A percentile compares a stretch with the other conserved stretches of the same genome.
Conservation (phyloP, 1,139 yeast genomes). For the Chernovozyma aurita region DNA sequence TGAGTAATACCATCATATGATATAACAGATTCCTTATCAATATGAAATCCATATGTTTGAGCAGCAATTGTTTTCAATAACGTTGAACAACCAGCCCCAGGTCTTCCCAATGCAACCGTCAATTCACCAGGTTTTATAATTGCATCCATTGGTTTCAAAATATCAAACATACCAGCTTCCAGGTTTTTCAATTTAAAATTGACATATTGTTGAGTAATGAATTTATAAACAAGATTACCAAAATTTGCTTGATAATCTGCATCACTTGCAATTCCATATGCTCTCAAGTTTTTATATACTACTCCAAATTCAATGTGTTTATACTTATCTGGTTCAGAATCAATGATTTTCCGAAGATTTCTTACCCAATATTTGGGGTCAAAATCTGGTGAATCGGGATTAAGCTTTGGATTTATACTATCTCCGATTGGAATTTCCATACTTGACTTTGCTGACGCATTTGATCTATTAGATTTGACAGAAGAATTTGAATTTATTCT, state of each 20-base stretch:
- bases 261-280: conserved; percentile 72
- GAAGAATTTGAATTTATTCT: background rate
- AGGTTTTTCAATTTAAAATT: background rate
- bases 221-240: conserved; percentile 40
- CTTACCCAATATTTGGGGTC: conserved; percentile 53
- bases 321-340: conserved; percentile 60
- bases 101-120: conserved; percentile 35
- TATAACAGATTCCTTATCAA: conserved; percentile 24
- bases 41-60: conserved; percentile 32
- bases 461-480: background rate
- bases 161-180: conserved; percentile 19
- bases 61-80: conserved; percentile 31
- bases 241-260: conserved; percentile 78
- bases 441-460: background rate
- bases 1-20: conserved; percentile 50
- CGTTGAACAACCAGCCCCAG: conserved; percentile 36
- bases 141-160: conserved; percentile 33
- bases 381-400: conserved; percentile 16
- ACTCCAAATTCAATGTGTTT: conserved; percentile 64
- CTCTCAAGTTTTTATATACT: conserved; percentile 62
- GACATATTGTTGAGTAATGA: background rate
- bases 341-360: conserved; percentile 49
- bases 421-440: conserved; percentile 1
- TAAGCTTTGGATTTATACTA: conserved; percentile 11
- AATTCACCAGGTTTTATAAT: conserved; percentile 31